Base-by-base conservation (phyloP, 164 flowering plant species). In the Akebia trifoliata region DNA sequence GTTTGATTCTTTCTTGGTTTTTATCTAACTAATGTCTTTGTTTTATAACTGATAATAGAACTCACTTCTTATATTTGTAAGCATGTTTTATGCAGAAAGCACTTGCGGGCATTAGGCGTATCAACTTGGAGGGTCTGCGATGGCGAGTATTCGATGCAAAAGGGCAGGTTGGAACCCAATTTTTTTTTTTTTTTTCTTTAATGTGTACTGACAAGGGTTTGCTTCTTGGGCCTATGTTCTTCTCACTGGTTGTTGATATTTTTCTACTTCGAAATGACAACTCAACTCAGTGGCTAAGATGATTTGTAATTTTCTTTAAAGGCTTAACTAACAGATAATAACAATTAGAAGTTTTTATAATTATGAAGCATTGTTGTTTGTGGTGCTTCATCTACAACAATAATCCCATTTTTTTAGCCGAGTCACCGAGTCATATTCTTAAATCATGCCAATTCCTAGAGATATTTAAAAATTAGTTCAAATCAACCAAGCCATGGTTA, bases 121-220 rank as follows among this genome's bases (percentile, higher is more conserved):
- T 86, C 59, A 71, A 85, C 67, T 78, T 85, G 68, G 95, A 89
- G 26, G 95, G 97, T 49, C 69, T 86, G 26, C 70, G 90, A 50
- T 89, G 97, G 97, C 77, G 90, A 65, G 91, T 89, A 40, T 89
- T 89, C 75, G 95, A 89, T 74, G 91, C 91, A 50, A 84, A 84
- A 69, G 87, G 82, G 72, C 88, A 89, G 96, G 96, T 89, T 59
- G 21, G 60, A 43, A 50, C 44, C 7, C 39, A 6, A 32, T 8
- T 21, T 26, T 38, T 12, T 10, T 35, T 57, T 15, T 48, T 10
- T 32, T 54, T 10, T 8, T 5, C 42, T 0, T 30, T 17, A 14
- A 53, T 2, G 40, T 43, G 21, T 12, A n/a, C 14, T 5, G 30
- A 22, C 32, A n/a, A 18, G 32, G 35, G 31, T 28, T 26, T 46